phyloP scores from a whole-genome alignment of 2,329 filamentous ascomycete species.

The Aspergillus floridensis region DNA sequence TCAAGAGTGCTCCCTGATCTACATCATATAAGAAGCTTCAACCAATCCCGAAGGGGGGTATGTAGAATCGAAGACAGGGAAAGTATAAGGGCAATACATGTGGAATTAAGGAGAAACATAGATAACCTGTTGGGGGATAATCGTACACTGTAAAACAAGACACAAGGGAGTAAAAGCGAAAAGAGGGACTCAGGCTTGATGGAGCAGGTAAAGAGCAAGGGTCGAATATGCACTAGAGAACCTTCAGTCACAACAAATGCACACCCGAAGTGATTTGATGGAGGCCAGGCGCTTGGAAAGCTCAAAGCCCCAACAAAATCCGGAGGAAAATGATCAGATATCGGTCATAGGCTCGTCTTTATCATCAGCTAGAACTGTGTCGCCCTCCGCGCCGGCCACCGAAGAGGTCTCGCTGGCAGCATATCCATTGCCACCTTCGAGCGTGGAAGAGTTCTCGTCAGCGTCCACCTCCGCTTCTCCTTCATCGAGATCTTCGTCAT shows the following conservation, averaged over 20 bases:
- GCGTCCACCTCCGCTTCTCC: constrained; percentile 28
- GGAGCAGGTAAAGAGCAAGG: not conserved
- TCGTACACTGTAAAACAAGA: not conserved
- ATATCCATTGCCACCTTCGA: constrained; percentile 33
- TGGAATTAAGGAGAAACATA: not conserved
- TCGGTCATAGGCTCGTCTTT: constrained; percentile 32
- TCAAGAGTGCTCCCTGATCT: too few relatives aligned
- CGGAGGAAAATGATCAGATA: constrained; percentile 2
- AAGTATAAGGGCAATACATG: too few relatives aligned
- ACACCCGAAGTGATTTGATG: not conserved
- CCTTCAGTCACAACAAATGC: not conserved
- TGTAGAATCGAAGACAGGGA: too few relatives aligned
- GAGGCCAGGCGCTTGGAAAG: not conserved
- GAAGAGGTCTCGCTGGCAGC: constrained; percentile 34
- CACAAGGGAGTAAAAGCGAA: not conserved
- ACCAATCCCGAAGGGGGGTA: too few relatives aligned
- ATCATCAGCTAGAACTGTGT: constrained; percentile 16
- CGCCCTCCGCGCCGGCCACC: constrained; percentile 16
- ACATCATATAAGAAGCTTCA: too few relatives aligned
- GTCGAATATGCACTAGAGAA: not conserved
- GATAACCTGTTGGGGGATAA: not conserved
- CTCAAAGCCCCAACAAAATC: not conserved
- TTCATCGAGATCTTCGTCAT: constrained; percentile 39
- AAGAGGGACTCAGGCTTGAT: not conserved
- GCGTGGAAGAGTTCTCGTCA: constrained; percentile 34